Base-by-base conservation (phyloP, 2,329 filamentous ascomycete genomes). In the Phialophora tarda region DNA sequence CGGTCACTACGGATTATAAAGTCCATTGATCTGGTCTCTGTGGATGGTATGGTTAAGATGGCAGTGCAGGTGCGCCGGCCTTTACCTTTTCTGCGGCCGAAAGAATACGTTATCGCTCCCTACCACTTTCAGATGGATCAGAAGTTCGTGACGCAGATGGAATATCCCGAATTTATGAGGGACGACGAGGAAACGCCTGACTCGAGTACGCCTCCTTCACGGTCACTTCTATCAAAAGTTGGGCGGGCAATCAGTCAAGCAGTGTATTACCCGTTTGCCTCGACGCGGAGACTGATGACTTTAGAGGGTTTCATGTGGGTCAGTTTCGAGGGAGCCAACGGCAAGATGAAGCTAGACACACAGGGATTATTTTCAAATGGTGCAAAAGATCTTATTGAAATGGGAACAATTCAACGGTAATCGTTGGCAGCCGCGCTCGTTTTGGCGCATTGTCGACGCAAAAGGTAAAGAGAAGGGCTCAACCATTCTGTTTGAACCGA, bases 261-360 rank as follows among this genome's bases (percentile, higher is more conserved):
- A 44, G 48, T 67, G 10, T 70, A 59, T 47, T 68, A 70, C 41
- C 62, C 63, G 1, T 68, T 70, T 44, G 61, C 66, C 30, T 62
- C 62, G 11, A 67, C 66, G 14, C 57, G 65, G n/a, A 65, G 62
- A 47, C 54, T 70, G 4, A 59, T 67, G 53, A 66, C 65, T 14
- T 30, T 62, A 12, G 68, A 70, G 24, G 68, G 68, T 5, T 59
- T 70, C 44, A 68, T 70, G 65, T 56, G 44, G 8, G 63, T 68
- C 24, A 55, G 56, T 44, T 53, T 70, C 26, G 60, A 58, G 4
- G 60, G 65, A 21, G 41, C n/a, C 21, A 56, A 26, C 14, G 30
- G 53, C 32, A 54, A 60, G 47, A 58, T 62, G 47, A 68, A 68
- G 57, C 61, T 68, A 34, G 66, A 68, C 38, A 65, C 66, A 3